Conservation (phyloP, 352 stramenopile species). For the Phytophthora quininea region DNA sequence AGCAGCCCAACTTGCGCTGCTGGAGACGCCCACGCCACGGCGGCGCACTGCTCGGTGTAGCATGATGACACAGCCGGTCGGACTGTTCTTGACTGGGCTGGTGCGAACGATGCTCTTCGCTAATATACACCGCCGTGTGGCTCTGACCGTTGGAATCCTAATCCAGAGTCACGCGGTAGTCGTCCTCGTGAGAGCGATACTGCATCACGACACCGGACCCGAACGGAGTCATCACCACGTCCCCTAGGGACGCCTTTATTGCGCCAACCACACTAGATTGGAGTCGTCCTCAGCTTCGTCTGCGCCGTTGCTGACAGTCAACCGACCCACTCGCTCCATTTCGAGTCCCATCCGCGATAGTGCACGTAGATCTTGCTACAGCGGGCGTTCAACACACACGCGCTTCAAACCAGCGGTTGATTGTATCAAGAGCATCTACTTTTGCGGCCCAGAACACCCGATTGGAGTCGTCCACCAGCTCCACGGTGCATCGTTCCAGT, state of each 20-base stretch:
- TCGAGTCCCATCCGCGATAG: conserved; percentile 31
- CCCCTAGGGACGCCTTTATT: conserved; percentile 73
- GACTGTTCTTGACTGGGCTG: conserved; percentile 59
- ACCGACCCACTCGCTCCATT: conserved; percentile 32
- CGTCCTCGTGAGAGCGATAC: conserved; percentile 61
- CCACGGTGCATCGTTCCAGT: conserved; percentile 16
- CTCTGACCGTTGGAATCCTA: conserved; percentile 61
- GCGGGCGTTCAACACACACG: conserved; percentile 12
- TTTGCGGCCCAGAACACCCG: no score
- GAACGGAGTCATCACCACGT: conserved; percentile 80
- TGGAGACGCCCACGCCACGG: conserved; percentile 23
- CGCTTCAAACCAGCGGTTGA: conserved; percentile 24
- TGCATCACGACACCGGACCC: conserved; percentile 73
- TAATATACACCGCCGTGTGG: conserved; percentile 71
- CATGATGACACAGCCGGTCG: conserved; percentile 72
- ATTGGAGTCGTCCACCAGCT: conserved; percentile 15
- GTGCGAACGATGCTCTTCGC: conserved; percentile 64
- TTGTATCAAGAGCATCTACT: conserved; percentile 23
- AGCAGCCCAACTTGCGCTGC: conserved; percentile 27
- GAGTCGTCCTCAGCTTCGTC: no score
- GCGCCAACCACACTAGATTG: conserved; percentile 51
- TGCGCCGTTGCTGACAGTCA: no score
- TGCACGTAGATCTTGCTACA: conserved; percentile 31
- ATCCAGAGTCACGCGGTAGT: conserved; percentile 76
- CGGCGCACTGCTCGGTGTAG: conserved; percentile 16